phyloP scores from a whole-genome alignment of 768 basidiomycete genomes.

The Megacollybia marginata region DNA sequence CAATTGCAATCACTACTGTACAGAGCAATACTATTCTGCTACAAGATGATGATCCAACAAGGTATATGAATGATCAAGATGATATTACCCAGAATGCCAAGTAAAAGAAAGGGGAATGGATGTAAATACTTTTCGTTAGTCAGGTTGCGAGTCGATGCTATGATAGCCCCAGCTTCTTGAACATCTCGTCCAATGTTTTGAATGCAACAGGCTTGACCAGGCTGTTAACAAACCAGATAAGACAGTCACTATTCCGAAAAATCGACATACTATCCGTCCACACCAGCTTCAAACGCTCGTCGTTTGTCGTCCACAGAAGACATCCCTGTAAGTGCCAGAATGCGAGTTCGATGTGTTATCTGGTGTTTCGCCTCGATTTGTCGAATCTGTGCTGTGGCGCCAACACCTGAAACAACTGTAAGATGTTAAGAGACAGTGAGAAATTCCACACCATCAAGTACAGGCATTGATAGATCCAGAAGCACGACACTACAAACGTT shows the following conservation, averaged over 20 bases:
- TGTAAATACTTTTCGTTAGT: neutral
- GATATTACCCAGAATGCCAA: neutral
- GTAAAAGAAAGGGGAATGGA: neutral
- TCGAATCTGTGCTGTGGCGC: constrained; percentile 80
- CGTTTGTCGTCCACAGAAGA: constrained; percentile 91
- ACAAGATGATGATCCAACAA: neutral
- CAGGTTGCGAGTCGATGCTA: constrained; percentile 2
- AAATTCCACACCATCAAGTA: constrained; percentile 68
- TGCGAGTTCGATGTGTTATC: constrained; percentile 35
- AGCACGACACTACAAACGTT: constrained; percentile 58
- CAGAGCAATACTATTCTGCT: neutral
- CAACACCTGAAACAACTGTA: constrained; percentile 48
- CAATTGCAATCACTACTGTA: neutral
- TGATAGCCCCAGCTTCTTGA: constrained; percentile 57
- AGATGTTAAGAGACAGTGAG: neutral
- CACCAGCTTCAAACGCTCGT: constrained; percentile 84
- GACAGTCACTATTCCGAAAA: neutral
- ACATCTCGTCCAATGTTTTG: constrained; percentile 81
- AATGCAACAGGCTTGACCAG: constrained; percentile 96
- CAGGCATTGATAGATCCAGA: constrained; percentile 88
- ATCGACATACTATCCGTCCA: constrained; percentile 84
- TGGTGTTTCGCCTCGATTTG: constrained; percentile 47
- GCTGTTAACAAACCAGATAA: constrained; percentile 29
- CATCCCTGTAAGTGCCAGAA: constrained; percentile 89
- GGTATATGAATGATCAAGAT: neutral